Conservation (phyloP, 768 basidiomycete species). For the Suillus spraguei region DNA sequence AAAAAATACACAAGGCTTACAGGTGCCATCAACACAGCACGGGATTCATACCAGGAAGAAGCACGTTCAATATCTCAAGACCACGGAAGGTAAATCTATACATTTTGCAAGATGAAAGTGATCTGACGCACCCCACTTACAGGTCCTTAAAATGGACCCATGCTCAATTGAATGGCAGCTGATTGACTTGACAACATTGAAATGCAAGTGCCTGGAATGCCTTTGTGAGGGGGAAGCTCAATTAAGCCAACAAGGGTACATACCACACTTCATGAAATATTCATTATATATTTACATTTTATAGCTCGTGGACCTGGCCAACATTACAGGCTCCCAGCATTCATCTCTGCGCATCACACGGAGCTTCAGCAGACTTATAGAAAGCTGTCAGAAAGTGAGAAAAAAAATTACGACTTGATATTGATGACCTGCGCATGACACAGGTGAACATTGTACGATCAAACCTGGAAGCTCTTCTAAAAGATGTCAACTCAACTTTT, state of each 20-base stretch:
- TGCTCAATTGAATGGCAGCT: neutral
- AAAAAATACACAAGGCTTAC: neutral
- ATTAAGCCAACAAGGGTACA: neutral
- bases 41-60: neutral
- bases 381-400: too few relatives aligned
- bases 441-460: too few relatives aligned
- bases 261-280: neutral
- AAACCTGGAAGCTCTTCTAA: too few relatives aligned
- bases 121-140: neutral
- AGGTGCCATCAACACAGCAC: neutral
- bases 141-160: neutral
- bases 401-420: too few relatives aligned
- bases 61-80: neutral
- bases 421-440: too few relatives aligned
- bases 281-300: neutral
- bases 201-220: neutral
- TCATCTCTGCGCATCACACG: too few relatives aligned
- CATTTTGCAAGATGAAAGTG: neutral
- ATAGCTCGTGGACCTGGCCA: neutral
- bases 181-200: neutral
- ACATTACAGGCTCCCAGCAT: neutral
- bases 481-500: too few relatives aligned
- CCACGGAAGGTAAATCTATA: neutral
- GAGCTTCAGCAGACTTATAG: too few relatives aligned
- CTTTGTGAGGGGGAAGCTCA: neutral